These are phyloP conservation scores for Colletotrichum agaves DNA, from an alignment of 2,329 filamentous ascomycete genomes.

Conservation along the genomic window DNA sequence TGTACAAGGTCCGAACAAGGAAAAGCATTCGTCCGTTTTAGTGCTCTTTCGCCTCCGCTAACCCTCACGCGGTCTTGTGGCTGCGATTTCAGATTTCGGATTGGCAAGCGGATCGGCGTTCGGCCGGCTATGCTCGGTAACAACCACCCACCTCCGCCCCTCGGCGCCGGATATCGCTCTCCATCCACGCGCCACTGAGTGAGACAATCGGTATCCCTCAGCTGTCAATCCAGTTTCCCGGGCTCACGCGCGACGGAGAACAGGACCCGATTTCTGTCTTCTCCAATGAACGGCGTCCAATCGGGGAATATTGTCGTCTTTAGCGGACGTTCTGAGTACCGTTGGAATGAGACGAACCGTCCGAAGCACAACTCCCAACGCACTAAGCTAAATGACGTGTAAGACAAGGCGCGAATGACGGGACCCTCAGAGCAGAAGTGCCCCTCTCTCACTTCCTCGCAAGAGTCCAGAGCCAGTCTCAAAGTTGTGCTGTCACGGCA, in stretches of 20 bases:
- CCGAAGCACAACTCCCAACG: not conserved
- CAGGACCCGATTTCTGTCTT: constrained; percentile 15
- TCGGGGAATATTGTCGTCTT: constrained; percentile 24
- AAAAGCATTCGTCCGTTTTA: not conserved
- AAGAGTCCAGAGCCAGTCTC: constrained; percentile 23
- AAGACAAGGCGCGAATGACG: not conserved
- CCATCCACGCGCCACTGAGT: constrained; percentile 1
- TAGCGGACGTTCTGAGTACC: not conserved
- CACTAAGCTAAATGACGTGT: not conserved
- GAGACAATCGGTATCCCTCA: constrained; percentile 7
- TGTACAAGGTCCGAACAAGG: constrained; percentile 1
- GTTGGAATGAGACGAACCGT: constrained; percentile 14
- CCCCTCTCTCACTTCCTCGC: constrained; percentile 7
- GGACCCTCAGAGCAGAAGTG: constrained; percentile 21
- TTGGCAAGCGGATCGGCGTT: constrained; percentile 15
- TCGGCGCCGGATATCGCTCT: constrained; percentile 4
- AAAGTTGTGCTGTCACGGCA: constrained; percentile 9
- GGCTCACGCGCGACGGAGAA: constrained; percentile 9
- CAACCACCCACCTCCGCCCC: not conserved
- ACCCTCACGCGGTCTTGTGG: not conserved
- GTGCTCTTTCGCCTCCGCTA: constrained; percentile 11
- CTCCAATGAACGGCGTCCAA: constrained; percentile 8
- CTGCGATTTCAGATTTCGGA: not conserved
- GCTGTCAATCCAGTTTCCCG: constrained; percentile 14
- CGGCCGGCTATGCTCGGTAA: constrained; percentile 32